These are phyloP conservation scores for Purshia tridentata DNA, from an alignment of 306 rosid genomes.

Conservation along the genomic window DNA sequence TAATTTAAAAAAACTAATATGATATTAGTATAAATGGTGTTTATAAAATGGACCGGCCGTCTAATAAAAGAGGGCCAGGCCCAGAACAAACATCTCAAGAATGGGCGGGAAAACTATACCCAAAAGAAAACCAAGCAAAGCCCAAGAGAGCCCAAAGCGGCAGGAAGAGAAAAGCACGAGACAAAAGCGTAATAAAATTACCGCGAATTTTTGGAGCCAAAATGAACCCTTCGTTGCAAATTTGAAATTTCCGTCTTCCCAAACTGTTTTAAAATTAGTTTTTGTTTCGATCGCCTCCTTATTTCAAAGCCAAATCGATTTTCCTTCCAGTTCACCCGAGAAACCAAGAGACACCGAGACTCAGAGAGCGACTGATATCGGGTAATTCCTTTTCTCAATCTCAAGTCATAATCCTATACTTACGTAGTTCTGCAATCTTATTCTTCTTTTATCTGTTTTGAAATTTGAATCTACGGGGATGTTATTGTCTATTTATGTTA, in stretches of 20 bases:
- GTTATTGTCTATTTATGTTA: not conserved
- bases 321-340: not conserved
- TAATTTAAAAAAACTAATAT: too few species aligned
- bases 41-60: too few species aligned
- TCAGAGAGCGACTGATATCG: not conserved
- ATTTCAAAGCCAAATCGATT: not conserved
- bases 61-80: too few species aligned
- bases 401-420: not conserved
- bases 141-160: too few species aligned
- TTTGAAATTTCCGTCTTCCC: not conserved
- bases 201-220: constrained; percentile 14
- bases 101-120: too few species aligned
- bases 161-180: too few species aligned
- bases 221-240: not conserved
- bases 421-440: not conserved
- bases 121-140: too few species aligned
- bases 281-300: not conserved
- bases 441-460: not conserved
- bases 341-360: not conserved
- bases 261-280: not conserved
- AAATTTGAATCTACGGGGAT: not conserved
- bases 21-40: too few species aligned
- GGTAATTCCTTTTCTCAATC: not conserved
- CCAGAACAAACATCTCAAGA: too few species aligned
- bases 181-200: not conserved